Base-by-base conservation (phyloP, 306 rosid genomes). In the Hippophae rhamnoides region DNA sequence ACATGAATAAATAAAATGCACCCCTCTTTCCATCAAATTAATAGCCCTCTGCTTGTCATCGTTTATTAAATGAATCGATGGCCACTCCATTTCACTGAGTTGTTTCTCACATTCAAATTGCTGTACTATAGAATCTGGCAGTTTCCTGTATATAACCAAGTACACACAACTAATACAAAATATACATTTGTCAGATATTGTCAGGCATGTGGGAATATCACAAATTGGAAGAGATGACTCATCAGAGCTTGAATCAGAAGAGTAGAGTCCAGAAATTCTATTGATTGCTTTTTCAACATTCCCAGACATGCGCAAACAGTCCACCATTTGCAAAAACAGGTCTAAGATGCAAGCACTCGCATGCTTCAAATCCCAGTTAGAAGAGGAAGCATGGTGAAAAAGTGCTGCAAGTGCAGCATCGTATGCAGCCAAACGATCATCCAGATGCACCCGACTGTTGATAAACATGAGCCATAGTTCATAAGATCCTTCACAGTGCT, bases 381-480 rank as follows among this genome's bases (percentile, higher is more conserved):
- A 65, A 72, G 78, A 66, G 61, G 85, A 64, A 51, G 76, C 73
- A 67, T 67, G 69, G 69, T 45, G 60, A 73, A 84, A 85, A 66
- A 92, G 95, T 3, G 79, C 85, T 46, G 78, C 74, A 58, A 87
- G 76, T 43, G 96, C 93, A 7, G 75, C 69, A 62, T 78, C 86
- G 68, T 79, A 92, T 63, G 92, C 81, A 64, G 44, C 72, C 72
- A 90, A 75, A 47, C 83, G 82, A 47, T 84, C 92, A 69, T 80
- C 80, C 64, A 86, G 78, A 67, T 66, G 81, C 69, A 23, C 52
- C 71, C 86, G 89, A 73, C 95, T 85, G 72, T 92, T 83, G 73
- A 92, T 81, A 79, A 76, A 92, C 89, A 92, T 76, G 14, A 92
- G 89, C 98, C 98, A 92, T 47, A 92, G 84, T 69, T 79, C 83